Percentiles rank a stretch among this genome's conserved stretches.
Evolutionary conservation across 2,329 filamentous ascomycete species (phyloP).

Genomic region (Esteya vermicola): DNA sequence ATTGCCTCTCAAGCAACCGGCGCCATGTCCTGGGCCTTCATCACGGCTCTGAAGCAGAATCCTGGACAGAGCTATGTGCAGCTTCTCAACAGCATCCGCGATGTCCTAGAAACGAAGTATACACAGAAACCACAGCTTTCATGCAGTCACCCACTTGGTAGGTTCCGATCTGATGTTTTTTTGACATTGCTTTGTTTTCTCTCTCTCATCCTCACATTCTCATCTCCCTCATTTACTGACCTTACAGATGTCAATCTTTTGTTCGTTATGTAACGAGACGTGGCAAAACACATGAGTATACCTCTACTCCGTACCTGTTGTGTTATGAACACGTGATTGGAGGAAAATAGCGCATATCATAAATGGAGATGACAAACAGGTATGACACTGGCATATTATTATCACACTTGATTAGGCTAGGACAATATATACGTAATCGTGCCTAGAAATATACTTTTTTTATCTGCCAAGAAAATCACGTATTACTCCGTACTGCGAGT

Average conservation of each 20-base stretch:
- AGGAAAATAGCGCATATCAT: too few species aligned
- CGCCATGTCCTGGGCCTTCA: constrained; percentile 97
- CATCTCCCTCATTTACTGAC: constrained; percentile 8
- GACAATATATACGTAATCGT: too few species aligned
- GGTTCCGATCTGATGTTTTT: constrained; percentile 17
- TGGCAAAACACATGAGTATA: too few species aligned
- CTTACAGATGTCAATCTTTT: constrained; percentile 46
- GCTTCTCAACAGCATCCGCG: constrained; percentile 87
- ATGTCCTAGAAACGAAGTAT: constrained; percentile 77
- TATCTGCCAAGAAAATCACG: too few species aligned
- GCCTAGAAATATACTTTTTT: too few species aligned
- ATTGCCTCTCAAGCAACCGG: constrained; percentile 84
- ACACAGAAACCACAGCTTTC: constrained; percentile 91
- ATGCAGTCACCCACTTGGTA: constrained; percentile 90
- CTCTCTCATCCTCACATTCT: constrained; percentile 10
- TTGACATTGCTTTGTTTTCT: background rate
- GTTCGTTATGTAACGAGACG: constrained; percentile 45
- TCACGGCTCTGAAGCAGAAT: constrained; percentile 79
- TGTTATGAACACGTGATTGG: too few species aligned
- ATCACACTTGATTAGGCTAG: too few species aligned
- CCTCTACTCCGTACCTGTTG: too few species aligned
- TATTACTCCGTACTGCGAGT: too few species aligned
- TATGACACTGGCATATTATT: too few species aligned
- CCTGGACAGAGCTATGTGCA: constrained; percentile 93
- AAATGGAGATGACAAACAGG: too few species aligned